These are phyloP conservation scores for Closterium sp. DNA, from an alignment of 139 green algal genomes.

Conservation along the genomic window DNA sequence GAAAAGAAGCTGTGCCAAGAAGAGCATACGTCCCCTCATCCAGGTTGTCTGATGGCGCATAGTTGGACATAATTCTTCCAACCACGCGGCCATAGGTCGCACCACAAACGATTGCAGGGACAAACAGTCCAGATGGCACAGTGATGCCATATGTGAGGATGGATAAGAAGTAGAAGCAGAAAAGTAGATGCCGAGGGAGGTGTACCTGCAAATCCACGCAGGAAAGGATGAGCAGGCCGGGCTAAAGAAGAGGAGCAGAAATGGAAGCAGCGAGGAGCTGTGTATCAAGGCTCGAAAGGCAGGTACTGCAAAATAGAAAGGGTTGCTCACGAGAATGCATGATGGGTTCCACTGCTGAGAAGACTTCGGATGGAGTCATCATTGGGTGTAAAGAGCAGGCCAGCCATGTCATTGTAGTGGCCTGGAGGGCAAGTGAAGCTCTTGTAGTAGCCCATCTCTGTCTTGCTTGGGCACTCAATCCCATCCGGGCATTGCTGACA, in stretches of 20 bases:
- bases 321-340: slow-evolving; percentile 62
- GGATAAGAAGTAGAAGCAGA: slow-evolving; percentile 67
- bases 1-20: slow-evolving; percentile 68
- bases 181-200: slow-evolving; percentile 23
- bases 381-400: slow-evolving; percentile 79
- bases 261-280: too few relatives aligned
- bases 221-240: not conserved
- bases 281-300: too few relatives aligned
- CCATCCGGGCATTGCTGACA: slow-evolving; percentile 57
- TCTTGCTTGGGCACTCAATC: slow-evolving; percentile 61
- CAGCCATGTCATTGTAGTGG: slow-evolving; percentile 80
- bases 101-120: slow-evolving; percentile 77
- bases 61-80: slow-evolving; percentile 68
- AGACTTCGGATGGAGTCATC: slow-evolving; percentile 85
- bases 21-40: slow-evolving; percentile 69
- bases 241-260: not conserved
- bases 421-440: slow-evolving; percentile 43
- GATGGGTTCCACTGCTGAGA: slow-evolving; percentile 67
- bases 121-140: slow-evolving; percentile 76
- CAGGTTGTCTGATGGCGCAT: slow-evolving; percentile 35
- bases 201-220: slow-evolving; percentile 8
- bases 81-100: slow-evolving; percentile 77
- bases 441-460: slow-evolving; percentile 71
- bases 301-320: too few relatives aligned
- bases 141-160: slow-evolving; percentile 72